Evolutionary conservation across 345 rosid genomes (phyloP).

Genomic region (Lenwebbia sp.): DNA sequence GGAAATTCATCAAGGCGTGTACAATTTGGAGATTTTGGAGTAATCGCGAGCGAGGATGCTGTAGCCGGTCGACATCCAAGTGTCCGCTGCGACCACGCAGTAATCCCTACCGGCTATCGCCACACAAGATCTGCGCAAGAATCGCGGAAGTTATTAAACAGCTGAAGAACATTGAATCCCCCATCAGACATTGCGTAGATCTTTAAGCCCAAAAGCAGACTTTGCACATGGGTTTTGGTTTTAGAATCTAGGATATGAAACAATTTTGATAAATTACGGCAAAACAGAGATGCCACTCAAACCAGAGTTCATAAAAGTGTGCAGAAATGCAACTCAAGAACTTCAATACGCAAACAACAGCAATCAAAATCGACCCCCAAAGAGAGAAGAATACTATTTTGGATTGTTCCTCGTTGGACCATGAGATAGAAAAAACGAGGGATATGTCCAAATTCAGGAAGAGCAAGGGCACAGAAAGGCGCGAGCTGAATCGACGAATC

Average conservation of each 20-base stretch:
- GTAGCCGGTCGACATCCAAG: constrained; percentile 95
- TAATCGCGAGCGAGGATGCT: constrained; percentile 81
- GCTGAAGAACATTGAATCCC: not conserved
- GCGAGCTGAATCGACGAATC: not conserved
- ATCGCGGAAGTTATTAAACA: not conserved
- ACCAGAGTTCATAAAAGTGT: too few species aligned
- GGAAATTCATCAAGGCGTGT: not conserved
- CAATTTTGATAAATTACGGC: not conserved
- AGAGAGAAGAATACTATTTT: not conserved
- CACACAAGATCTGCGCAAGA: constrained; percentile 58
- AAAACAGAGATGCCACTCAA: not conserved
- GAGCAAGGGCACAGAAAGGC: too few species aligned
- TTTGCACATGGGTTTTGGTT: not conserved
- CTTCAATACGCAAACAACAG: not conserved
- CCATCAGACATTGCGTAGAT: not conserved
- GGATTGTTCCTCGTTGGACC: not conserved
- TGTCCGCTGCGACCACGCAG: constrained; percentile 93
- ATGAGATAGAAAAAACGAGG: not conserved
- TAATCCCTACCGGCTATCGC: constrained; percentile 94
- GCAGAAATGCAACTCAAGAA: not conserved
- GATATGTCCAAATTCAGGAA: not conserved
- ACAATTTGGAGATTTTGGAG: constrained; percentile 85
- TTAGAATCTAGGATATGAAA: not conserved
- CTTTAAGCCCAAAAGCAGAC: not conserved
- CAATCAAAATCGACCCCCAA: not conserved